phyloP scores from a whole-genome alignment of 2,329 filamentous ascomycete genomes.

The Laburnicola sp. region DNA sequence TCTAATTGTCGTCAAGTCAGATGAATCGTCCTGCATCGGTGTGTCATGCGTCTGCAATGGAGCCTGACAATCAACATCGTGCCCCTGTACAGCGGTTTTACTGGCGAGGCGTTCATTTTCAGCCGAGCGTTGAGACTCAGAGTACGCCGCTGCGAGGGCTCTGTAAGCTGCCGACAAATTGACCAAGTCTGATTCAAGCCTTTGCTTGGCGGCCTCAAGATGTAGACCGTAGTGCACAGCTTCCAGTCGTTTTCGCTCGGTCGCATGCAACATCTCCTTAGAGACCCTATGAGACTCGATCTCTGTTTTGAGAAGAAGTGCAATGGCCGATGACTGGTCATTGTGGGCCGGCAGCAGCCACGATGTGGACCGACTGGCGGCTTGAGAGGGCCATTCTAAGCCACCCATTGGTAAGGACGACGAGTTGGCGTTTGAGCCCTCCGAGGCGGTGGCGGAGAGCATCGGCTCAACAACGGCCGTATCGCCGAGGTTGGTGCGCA shows the following conservation, averaged over 20 bases:
- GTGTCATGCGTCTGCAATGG: too few species aligned
- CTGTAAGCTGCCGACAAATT: not conserved
- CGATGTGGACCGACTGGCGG: conserved; percentile 8
- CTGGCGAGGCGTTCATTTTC: not conserved
- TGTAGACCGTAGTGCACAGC: conserved; percentile 9
- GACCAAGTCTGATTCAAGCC: not conserved
- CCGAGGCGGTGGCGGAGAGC: not conserved
- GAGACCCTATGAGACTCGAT: conserved; percentile 19
- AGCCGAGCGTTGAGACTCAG: not conserved
- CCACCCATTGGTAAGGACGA: not conserved
- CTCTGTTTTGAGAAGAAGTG: conserved; percentile 13
- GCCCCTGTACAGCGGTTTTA: conserved; percentile 14
- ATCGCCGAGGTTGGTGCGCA: not conserved
- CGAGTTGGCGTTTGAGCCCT: not conserved
- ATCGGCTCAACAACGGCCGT: not conserved
- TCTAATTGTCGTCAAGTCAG: too few species aligned
- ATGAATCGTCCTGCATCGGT: too few species aligned
- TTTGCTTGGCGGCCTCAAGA: conserved; percentile 9
- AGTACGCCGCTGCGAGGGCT: not conserved
- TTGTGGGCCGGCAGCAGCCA: conserved; percentile 15
- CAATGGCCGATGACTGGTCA: conserved; percentile 19
- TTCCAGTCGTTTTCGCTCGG: conserved; percentile 15
- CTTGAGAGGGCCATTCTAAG: conserved; percentile 9
- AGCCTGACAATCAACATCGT: too few species aligned
- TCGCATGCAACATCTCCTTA: conserved; percentile 17